These are phyloP conservation scores for Uronychia binucleata DNA, from an alignment of 73 alveolate genomes.

Conservation along the genomic window DNA sequence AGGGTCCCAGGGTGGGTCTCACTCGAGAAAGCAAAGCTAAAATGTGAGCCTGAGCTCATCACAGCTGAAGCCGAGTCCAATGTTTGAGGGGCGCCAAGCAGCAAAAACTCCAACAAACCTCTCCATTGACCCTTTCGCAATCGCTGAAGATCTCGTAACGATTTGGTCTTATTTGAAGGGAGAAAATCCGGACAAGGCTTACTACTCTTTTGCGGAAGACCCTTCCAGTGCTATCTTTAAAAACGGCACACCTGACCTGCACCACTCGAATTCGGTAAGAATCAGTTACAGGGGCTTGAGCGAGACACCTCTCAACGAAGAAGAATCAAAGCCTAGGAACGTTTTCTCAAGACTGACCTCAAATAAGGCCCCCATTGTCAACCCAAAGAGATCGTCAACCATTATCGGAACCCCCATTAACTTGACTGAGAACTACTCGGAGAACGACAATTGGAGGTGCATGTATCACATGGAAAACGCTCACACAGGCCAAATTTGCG, in stretches of 20 bases:
- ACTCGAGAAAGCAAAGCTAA: background rate
- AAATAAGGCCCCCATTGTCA: background rate
- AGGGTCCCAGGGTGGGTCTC: constrained; percentile 26
- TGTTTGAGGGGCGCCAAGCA: background rate
- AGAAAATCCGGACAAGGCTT: background rate
- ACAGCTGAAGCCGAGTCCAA: background rate
- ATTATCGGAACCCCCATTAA: background rate
- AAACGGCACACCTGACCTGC: no score
- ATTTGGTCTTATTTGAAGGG: background rate
- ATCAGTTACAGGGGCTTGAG: no score
- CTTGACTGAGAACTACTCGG: background rate
- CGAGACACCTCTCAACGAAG: background rate
- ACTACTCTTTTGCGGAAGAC: background rate
- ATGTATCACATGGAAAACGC: constrained; percentile 39
- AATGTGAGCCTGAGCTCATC: background rate
- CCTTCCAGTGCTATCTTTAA: no score
- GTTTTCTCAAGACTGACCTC: background rate
- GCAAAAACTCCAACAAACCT: background rate
- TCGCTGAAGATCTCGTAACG: background rate
- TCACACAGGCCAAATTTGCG: constrained; percentile 53
- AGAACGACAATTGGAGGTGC: constrained; percentile 51
- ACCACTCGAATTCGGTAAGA: no score
- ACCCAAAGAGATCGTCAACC: background rate
- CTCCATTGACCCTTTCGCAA: background rate
- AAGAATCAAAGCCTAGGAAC: background rate